Percentiles rank a stretch among this genome's conserved stretches.
phyloP scores from a whole-genome alignment of 2,329 filamentous ascomycete genomes.

The Pseudogymnoascus sp. region DNA sequence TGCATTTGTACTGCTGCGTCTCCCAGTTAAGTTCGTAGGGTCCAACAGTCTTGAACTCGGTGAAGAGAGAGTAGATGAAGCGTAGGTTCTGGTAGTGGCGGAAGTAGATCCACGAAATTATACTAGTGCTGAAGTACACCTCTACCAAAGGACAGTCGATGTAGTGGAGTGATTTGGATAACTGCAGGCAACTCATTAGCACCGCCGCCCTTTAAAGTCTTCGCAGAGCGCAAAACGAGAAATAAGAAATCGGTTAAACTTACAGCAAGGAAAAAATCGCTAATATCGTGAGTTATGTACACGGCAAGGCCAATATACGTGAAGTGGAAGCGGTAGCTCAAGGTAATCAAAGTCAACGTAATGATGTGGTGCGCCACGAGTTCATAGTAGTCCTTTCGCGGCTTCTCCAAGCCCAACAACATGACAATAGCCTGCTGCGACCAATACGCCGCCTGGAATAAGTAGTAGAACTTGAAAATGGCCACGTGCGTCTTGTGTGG shows the following conservation, averaged over 20 bases:
- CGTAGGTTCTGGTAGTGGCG: slow-evolving; percentile 74
- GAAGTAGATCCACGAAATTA: slow-evolving; percentile 75
- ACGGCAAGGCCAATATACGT: slow-evolving; percentile 90
- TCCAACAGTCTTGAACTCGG: slow-evolving; percentile 62
- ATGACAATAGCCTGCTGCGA: slow-evolving; percentile 87
- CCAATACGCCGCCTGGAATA: slow-evolving; percentile 94
- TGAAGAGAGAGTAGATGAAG: slow-evolving; percentile 66
- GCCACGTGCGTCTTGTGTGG: slow-evolving; percentile 76
- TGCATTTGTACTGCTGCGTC: slow-evolving; percentile 66
- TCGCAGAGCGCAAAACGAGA: neutral
- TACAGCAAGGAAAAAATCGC: slow-evolving; percentile 91
- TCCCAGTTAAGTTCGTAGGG: slow-evolving; percentile 69
- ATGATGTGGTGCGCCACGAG: slow-evolving; percentile 87
- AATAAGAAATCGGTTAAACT: slow-evolving; percentile 29
- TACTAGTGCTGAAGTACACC: slow-evolving; percentile 79
- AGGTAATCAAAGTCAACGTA: slow-evolving; percentile 70
- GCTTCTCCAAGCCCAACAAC: slow-evolving; percentile 81
- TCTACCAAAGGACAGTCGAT: slow-evolving; percentile 44
- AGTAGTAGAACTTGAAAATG: slow-evolving; percentile 88
- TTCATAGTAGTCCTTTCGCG: slow-evolving; percentile 90
- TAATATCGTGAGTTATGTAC: slow-evolving; percentile 91
- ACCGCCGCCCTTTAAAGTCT: neutral
- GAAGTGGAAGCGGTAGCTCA: slow-evolving; percentile 94
- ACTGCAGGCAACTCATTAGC: slow-evolving; percentile 40
- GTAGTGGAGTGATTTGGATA: slow-evolving; percentile 88